Base-by-base conservation (phyloP, 768 basidiomycete genomes). In the Neoboletus subvelutipes region DNA sequence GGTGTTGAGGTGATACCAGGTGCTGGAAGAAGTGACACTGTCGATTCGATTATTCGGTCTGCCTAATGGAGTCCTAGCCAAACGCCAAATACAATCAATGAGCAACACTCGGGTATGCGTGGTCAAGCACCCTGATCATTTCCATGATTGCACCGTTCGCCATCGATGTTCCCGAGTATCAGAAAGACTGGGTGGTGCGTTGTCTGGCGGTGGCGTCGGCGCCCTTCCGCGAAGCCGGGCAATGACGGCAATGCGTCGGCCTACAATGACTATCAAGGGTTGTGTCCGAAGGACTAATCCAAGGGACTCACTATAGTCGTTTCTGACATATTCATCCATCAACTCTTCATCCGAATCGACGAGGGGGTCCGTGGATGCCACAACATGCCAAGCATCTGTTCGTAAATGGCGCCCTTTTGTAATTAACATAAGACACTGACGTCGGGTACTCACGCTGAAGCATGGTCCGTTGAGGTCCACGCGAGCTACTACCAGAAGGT, bases 281-380 rank as follows among this genome's bases (percentile, higher is more conserved):
- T 46, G 47, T 31, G 26, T 24, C 36, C 15, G 6, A 45, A 33
- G 20, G 10, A 20, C 36, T 2, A 10, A 29, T 49, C 28, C 52
- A 55, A 45, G 37, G 11, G 26, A 67, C 87, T 65, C 64, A 87
- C 89, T 76, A 64, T 90, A 90, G 62, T 92, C 88, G 48, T 78
- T 67, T 42, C 81, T 78, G 45, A 80, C 75, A 60, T 87, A 75
- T 55, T 88, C 83, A 56, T 90, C 86, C 53, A 78, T 75, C 54
- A 77, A 71, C 64, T 92, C 90, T 39, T 87, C 86, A 61, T 91
- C 89, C 13, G 89, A 90, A 72, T 89, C 87, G 13, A 73, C 75
- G 17, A 90, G 74, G 17, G 88, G 86, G 65, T 91, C 88, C 36
- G 78, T 77, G 28, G 79, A 81, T 39, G 78, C 78, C 29, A 84